Evolutionary conservation across 2,329 filamentous ascomycete genomes (phyloP), one percentile per base, ranked within the genome.

Genomic region (Fusarium ramigenum): DNA sequence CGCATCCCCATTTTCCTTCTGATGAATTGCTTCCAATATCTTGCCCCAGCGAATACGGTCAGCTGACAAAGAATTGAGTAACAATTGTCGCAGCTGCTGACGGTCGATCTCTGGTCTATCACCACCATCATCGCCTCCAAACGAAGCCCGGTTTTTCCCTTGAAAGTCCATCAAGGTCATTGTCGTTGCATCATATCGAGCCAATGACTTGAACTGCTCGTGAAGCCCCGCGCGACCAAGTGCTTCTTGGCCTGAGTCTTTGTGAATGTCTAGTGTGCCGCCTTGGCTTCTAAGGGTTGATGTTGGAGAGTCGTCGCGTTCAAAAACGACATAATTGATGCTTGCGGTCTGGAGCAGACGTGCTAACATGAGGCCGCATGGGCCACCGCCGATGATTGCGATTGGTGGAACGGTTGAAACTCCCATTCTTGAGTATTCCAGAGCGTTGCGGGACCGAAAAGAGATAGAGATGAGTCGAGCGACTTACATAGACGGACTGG

Each of bases 41-140:
- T 64, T 64, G 14, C 57, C 61, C 61, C 56, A 64, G 4, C 44
- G 61, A n/a, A 64, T 46, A 16, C 56, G 57, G 4, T 39, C 18
- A 19, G 25, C 12, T 6, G 61, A 15, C 14, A 64, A 8, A 9
- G 61, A 64, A 12, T 52, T 11, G 4, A 62, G 61, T 12, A 64
- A 11, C 9, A 64, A 44, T 2, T 40, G 44, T 15, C 57, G 61
- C 11, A 64, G 4, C 3, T 64, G 61, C 3, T 39, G 56, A 5
- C 61, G 61, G 12, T 64, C 61, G 4, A 64, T 62, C 46, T 64
- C 61, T 21, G 61, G 61, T 14, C 61, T 61, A 16, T 39, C 56
- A 0, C 25, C 37, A 9, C 16, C 56, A 23, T 64, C 30, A 5
- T 39, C 57, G 8, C 21, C 57, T 4, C 56, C 61, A 2, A 62